phyloP scores from a whole-genome alignment of 2,329 filamentous ascomycete genomes.

The Colletotrichum cereale region DNA sequence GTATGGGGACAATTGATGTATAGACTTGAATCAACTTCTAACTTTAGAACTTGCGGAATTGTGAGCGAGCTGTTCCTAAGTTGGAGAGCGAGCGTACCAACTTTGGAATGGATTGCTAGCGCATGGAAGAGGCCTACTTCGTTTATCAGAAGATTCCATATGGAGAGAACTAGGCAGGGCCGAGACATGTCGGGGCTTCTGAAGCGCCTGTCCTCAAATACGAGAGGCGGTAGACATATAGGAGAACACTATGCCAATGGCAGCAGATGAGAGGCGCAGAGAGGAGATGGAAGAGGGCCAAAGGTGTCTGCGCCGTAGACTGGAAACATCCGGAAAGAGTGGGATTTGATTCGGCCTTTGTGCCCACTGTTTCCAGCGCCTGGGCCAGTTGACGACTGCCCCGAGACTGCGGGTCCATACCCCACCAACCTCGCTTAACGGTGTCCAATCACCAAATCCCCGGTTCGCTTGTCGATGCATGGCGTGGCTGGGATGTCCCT shows the following conservation, averaged over 20 bases:
- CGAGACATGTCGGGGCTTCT: background rate
- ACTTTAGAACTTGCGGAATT: background rate
- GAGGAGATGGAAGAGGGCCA: background rate
- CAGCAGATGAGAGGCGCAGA: background rate
- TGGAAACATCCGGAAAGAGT: background rate
- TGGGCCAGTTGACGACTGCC: conserved; percentile 14
- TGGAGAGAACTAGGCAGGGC: background rate
- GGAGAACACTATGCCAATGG: background rate
- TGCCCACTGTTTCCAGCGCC: background rate
- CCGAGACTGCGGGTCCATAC: conserved; percentile 15
- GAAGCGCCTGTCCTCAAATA: too few relatives aligned
- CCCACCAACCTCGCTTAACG: conserved; percentile 48
- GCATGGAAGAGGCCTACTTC: background rate
- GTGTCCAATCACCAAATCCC: conserved; percentile 50
- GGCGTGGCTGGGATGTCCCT: conserved; percentile 9
- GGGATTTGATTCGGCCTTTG: background rate
- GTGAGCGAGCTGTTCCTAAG: background rate
- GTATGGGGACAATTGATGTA: background rate
- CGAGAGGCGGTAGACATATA: background rate
- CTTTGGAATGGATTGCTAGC: background rate
- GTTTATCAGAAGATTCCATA: too few relatives aligned
- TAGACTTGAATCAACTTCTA: background rate
- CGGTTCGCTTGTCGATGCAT: conserved; percentile 48
- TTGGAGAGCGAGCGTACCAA: background rate
- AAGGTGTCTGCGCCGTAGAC: background rate